Conservation (phyloP, 495 filamentous ascomycete genomes). For the Hypoxylon subgilvum region DNA sequence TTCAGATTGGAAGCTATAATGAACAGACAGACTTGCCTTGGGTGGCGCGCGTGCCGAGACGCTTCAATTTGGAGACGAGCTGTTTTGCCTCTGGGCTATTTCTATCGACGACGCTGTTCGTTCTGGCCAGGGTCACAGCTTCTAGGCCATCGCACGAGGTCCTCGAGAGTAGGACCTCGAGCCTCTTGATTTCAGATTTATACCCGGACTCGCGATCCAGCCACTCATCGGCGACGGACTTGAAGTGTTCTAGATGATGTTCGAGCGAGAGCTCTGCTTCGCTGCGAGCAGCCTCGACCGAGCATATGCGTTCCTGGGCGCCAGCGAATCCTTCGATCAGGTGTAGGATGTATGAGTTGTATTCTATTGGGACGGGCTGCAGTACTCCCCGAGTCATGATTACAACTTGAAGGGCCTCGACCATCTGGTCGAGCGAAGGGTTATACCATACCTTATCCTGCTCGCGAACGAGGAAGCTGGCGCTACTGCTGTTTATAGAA, state of each 20-base stretch:
- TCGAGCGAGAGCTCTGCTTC: slow-evolving; percentile 44
- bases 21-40: slow-evolving; percentile 10
- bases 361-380: slow-evolving; percentile 44
- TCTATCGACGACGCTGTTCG: slow-evolving; percentile 50
- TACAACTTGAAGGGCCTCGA: slow-evolving; percentile 45
- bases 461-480: slow-evolving; percentile 22
- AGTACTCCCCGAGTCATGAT: slow-evolving; percentile 43
- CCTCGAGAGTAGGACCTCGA: slow-evolving; percentile 55
- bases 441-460: slow-evolving; percentile 49
- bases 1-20: neutral
- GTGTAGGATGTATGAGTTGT: slow-evolving; percentile 49
- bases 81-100: slow-evolving; percentile 34
- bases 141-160: slow-evolving; percentile 55
- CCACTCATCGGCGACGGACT: slow-evolving; percentile 50
- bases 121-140: slow-evolving; percentile 52
- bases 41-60: slow-evolving; percentile 21
- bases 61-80: slow-evolving; percentile 44
- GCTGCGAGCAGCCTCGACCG: slow-evolving; percentile 25
- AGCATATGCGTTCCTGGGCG: slow-evolving; percentile 24
- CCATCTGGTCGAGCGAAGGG: slow-evolving; percentile 51
- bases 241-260: slow-evolving; percentile 49
- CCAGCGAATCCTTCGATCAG: slow-evolving; percentile 49
- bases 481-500: neutral
- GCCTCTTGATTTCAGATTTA: slow-evolving; percentile 55
- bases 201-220: slow-evolving; percentile 47